A percentile compares a stretch with the other conserved stretches of the same genome.
phyloP scores from a whole-genome alignment of 495 filamentous ascomycete species.

The Bacidia gigantensis region DNA sequence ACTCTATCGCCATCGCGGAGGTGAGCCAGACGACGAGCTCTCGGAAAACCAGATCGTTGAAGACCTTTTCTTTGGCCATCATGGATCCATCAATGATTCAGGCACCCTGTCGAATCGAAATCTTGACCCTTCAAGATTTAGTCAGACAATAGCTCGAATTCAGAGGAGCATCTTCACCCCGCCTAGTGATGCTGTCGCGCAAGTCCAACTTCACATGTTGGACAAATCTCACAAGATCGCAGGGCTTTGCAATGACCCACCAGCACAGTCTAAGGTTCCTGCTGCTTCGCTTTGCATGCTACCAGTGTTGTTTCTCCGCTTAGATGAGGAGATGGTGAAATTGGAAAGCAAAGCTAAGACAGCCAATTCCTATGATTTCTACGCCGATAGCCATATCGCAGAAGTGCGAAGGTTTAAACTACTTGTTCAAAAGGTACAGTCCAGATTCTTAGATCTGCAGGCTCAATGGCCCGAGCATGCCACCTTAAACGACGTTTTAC shows the following conservation, averaged over 20 bases:
- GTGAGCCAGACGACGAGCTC: conserved; percentile 56
- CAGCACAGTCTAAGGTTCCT: conserved; percentile 20
- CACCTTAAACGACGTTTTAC: conserved; percentile 61
- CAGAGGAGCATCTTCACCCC: conserved; percentile 38
- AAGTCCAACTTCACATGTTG: conserved; percentile 8
- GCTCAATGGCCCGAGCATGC: conserved; percentile 58
- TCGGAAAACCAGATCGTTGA: conserved; percentile 64
- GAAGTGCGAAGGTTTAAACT: conserved; percentile 59
- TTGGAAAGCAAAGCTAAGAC: conserved; percentile 28
- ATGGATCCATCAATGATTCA: too few species aligned
- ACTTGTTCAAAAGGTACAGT: conserved; percentile 49
- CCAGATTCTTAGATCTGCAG: conserved; percentile 57
- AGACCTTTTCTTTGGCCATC: conserved; percentile 65
- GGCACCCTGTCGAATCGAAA: background rate
- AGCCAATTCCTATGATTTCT: conserved; percentile 64
- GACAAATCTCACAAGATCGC: conserved; percentile 6
- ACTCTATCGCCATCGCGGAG: conserved; percentile 69
- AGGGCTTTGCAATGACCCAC: conserved; percentile 2
- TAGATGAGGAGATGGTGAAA: conserved; percentile 43
- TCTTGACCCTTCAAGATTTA: background rate
- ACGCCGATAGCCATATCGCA: conserved; percentile 58
- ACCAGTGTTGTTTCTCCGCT: conserved; percentile 48
- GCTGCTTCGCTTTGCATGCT: conserved; percentile 40
- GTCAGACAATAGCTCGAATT: conserved; percentile 29
- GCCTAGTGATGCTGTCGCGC: conserved; percentile 11